phyloP scores from a whole-genome alignment of 2,329 filamentous ascomycete species.

The Hymenoscyphus occultus region DNA sequence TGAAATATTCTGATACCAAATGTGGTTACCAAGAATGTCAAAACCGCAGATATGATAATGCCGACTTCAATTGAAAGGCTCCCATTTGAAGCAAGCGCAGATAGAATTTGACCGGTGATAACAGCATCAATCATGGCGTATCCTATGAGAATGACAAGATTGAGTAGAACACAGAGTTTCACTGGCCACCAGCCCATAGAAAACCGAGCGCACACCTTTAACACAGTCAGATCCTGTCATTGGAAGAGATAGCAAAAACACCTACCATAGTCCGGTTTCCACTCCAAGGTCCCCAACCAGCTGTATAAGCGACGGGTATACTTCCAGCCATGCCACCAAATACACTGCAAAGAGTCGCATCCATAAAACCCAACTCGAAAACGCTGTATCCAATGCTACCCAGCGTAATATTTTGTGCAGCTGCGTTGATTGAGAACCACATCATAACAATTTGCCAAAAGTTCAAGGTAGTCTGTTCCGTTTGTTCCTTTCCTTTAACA shows the following conservation, averaged over 20 bases:
- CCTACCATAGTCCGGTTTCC: conserved; percentile 59
- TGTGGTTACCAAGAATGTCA: conserved; percentile 61
- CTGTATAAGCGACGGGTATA: conserved; percentile 55
- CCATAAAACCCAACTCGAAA: conserved; percentile 56
- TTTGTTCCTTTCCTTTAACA: conserved; percentile 53
- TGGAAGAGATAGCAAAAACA: neutral
- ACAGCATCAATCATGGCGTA: conserved; percentile 63
- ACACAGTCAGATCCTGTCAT: neutral
- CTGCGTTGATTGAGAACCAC: conserved; percentile 62
- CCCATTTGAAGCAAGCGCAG: conserved; percentile 57
- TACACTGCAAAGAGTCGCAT: conserved; percentile 54
- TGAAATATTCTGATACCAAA: conserved; percentile 69
- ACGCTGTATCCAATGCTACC: conserved; percentile 60
- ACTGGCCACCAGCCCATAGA: conserved; percentile 65
- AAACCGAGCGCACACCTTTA: conserved; percentile 50
- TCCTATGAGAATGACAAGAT: conserved; percentile 59
- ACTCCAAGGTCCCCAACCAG: conserved; percentile 58
- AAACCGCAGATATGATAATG: conserved; percentile 61
- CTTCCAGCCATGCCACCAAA: conserved; percentile 56
- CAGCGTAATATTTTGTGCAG: conserved; percentile 62
- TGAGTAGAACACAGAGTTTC: conserved; percentile 60
- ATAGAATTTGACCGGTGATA: conserved; percentile 65
- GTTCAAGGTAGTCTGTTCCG: conserved; percentile 35
- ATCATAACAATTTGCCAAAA: conserved; percentile 42
- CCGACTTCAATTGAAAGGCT: conserved; percentile 62